Evolutionary conservation across 1,139 yeast species (phyloP).

Genomic region (Suzukiozyma palmioleophila): DNA sequence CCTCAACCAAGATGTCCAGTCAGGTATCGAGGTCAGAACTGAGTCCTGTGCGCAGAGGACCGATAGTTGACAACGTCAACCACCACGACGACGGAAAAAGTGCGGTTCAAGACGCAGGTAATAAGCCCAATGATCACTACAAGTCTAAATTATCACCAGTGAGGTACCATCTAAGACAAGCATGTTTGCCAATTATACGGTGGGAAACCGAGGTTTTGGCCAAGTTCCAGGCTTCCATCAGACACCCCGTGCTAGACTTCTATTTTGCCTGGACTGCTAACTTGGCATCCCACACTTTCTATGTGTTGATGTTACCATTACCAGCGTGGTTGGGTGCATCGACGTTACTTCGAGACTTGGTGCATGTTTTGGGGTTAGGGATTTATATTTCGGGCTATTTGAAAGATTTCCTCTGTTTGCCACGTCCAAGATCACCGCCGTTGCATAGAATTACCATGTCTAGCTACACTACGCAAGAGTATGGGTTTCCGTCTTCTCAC

Average conservation of each 20-base stretch:
- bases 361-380: constrained; percentile 78
- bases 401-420: constrained; percentile 84
- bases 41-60: not conserved
- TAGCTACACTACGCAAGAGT: constrained; percentile 84
- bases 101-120: constrained; percentile 63
- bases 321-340: constrained; percentile 81
- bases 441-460: constrained; percentile 85
- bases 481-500: constrained; percentile 93
- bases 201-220: constrained; percentile 62
- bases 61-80: not conserved
- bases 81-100: not conserved
- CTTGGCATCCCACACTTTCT: constrained; percentile 90
- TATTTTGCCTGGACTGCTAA: constrained; percentile 90
- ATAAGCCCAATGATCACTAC: constrained; percentile 64
- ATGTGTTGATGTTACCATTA: constrained; percentile 81
- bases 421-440: constrained; percentile 92
- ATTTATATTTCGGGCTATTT: constrained; percentile 73
- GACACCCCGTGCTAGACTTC: constrained; percentile 56
- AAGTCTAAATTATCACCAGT: constrained; percentile 51
- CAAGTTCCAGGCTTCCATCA: constrained; percentile 48
- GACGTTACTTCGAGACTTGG: constrained; percentile 60
- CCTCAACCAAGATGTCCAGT: not conserved
- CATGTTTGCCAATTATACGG: constrained; percentile 56
- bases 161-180: constrained; percentile 55
- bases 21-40: constrained; percentile 3